Conservation (phyloP, 2,329 filamentous ascomycete species). For the Calonectria leucothoes region DNA sequence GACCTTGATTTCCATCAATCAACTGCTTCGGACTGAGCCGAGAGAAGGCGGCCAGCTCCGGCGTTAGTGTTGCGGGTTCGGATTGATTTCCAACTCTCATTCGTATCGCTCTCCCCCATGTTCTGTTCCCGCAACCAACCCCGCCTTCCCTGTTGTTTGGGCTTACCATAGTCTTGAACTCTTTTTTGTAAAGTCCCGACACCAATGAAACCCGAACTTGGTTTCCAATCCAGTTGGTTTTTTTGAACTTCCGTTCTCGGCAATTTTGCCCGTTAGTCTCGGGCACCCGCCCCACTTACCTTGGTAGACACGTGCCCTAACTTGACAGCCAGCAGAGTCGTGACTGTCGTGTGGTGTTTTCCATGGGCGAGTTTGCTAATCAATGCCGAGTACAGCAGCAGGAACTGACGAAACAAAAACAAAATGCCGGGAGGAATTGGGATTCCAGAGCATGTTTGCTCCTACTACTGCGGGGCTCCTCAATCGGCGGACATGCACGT, state of each 20-base stretch:
- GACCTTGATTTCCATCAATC: neutral
- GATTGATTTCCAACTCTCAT: neutral
- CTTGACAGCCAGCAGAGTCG: neutral
- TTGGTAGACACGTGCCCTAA: neutral
- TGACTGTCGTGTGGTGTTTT: too few species aligned
- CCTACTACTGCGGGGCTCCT: neutral
- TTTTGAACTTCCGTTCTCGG: conserved; percentile 18
- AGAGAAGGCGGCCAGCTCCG: neutral
- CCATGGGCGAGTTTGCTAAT: neutral
- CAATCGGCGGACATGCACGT: neutral
- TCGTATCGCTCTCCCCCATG: neutral
- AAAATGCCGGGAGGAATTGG: neutral
- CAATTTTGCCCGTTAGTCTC: conserved; percentile 13
- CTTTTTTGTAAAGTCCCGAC: neutral
- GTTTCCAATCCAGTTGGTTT: neutral
- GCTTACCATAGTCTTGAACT: neutral
- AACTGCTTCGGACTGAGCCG: neutral
- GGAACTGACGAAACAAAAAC: neutral
- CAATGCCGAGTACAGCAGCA: neutral
- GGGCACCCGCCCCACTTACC: neutral
- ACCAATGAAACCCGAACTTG: conserved; percentile 3
- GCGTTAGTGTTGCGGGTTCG: neutral
- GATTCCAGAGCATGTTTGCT: neutral
- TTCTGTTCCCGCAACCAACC: neutral
- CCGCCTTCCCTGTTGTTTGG: neutral